Evolutionary conservation across 2,329 filamentous ascomycete species (phyloP).

Genomic region (Fusarium musae): DNA sequence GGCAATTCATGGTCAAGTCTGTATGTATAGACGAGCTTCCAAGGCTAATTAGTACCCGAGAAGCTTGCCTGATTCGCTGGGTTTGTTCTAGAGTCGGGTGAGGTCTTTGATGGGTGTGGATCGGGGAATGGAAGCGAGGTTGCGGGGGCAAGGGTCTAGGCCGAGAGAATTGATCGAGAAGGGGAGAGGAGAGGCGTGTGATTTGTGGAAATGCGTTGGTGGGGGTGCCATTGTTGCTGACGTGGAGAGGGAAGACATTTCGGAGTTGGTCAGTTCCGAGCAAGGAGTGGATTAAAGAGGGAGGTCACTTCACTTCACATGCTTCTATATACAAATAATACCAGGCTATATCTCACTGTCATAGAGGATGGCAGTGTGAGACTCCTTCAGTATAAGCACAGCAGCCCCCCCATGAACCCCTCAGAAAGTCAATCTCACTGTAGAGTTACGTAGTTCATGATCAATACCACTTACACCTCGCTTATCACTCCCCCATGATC

Average conservation of each 20-base stretch:
- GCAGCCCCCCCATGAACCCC: neutral
- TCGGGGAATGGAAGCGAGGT: slow-evolving; percentile 24
- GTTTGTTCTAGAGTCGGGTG: slow-evolving; percentile 19
- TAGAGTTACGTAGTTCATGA: neutral
- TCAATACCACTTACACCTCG: slow-evolving; percentile 5
- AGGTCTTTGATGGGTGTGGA: slow-evolving; percentile 6
- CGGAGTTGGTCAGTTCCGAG: slow-evolving; percentile 27
- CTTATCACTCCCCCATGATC: slow-evolving; percentile 29
- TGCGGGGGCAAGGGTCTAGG: slow-evolving; percentile 30
- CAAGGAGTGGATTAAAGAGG: slow-evolving; percentile 13
- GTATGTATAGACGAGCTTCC: slow-evolving; percentile 24
- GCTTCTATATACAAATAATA: neutral
- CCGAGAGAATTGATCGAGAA: slow-evolving; percentile 26
- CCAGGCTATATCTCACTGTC: neutral
- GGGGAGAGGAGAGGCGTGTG: neutral
- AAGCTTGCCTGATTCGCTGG: slow-evolving; percentile 15
- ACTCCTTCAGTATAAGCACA: neutral
- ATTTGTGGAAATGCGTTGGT: slow-evolving; percentile 22
- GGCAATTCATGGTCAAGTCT: slow-evolving; percentile 6
- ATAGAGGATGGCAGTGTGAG: neutral
- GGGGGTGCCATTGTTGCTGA: slow-evolving; percentile 17
- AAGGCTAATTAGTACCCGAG: slow-evolving; percentile 23
- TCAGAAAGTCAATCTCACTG: neutral
- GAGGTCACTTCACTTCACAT: neutral
- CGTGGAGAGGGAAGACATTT: slow-evolving; percentile 12